Evolutionary conservation across 495 filamentous ascomycete species (phyloP), one percentile per base, ranked within the genome.

Genomic region (Rhypophila decipiens): DNA sequence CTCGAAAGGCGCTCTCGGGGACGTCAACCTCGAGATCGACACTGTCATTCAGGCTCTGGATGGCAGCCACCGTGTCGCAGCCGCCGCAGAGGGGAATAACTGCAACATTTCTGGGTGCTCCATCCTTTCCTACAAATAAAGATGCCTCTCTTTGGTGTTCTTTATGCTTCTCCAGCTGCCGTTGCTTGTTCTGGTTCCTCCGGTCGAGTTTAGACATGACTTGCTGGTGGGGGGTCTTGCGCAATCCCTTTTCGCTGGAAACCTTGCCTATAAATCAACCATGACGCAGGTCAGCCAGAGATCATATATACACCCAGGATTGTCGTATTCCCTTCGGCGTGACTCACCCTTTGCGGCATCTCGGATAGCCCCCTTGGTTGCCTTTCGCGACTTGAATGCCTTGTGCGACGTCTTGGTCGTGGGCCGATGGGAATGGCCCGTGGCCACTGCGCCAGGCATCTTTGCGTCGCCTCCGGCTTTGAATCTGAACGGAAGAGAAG

Each of bases 191-290:
- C 71, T 91, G 88, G 67, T 98, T 96, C 58, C 87, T 79, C 27
- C 93, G 85, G 68, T 95, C 88, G 65, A 98, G 72, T 69, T 96
- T 98, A 29, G 90, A 95, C 87, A 95, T 94, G 63, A 95, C 76
- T 69, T 95, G 88, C 62, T 97, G 94, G 65, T 96, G 88, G 49
- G 86, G 86, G 35, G 90, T 95, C 67, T 87, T 94, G 49, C 91
- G 83, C 50, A 71, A 72, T 31, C 82, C 78, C 60, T 68, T 84
- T 63, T 74, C 68, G 42, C 63, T 66, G 4, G 65, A 59, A 24
- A 71, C 58, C 45, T 65, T 66, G 56, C 70, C 71, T 74, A 19
- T 46, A 38, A 24, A n/a, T 21, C 10, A n/a, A n/a, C 17, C 5
- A 21, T 24, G 5, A 8, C 19, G 9, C 23, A 9, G 19, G 36